These are phyloP conservation scores for Saccharomycopsis oosterbeekiorum DNA, from an alignment of 805 yeast genomes.

Conservation along the genomic window DNA sequence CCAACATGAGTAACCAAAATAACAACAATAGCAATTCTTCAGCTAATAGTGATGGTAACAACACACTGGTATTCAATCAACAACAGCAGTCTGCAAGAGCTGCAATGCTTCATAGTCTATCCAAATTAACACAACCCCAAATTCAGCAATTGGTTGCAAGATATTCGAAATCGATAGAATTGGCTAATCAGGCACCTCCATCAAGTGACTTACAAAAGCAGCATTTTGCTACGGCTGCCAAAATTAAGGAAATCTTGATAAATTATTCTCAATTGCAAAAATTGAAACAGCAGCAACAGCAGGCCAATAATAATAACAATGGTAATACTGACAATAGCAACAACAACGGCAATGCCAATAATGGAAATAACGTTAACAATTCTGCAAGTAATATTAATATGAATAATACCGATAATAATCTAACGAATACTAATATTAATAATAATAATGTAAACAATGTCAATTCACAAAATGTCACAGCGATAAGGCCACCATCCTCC, in stretches of 20 bases:
- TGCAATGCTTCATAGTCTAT: background rate
- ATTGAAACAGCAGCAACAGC: constrained; percentile 11
- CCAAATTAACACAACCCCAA: constrained; percentile 10
- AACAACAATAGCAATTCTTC: background rate
- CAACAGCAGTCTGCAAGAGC: constrained; percentile 1
- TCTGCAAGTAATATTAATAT: background rate
- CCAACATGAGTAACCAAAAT: constrained; percentile 2
- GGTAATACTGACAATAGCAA: constrained; percentile 1
- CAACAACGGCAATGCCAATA: background rate
- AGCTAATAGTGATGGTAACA: background rate
- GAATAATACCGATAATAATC: background rate
- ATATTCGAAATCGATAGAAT: constrained; percentile 7
- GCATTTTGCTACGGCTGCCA: constrained; percentile 13
- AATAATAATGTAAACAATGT: background rate
- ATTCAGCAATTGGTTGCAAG: constrained; percentile 10
- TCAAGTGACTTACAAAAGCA: constrained; percentile 10
- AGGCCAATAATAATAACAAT: constrained; percentile 1
- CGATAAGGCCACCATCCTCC: background rate
- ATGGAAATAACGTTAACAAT: background rate
- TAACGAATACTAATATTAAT: background rate
- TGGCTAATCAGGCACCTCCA: constrained; percentile 6
- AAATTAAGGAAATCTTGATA: constrained; percentile 12
- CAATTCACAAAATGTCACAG: background rate
- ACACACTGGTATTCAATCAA: background rate
- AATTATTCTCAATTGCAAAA: constrained; percentile 10